Conservation (phyloP, 2,329 filamentous ascomycete genomes). For the Samsoniella hepiali region DNA sequence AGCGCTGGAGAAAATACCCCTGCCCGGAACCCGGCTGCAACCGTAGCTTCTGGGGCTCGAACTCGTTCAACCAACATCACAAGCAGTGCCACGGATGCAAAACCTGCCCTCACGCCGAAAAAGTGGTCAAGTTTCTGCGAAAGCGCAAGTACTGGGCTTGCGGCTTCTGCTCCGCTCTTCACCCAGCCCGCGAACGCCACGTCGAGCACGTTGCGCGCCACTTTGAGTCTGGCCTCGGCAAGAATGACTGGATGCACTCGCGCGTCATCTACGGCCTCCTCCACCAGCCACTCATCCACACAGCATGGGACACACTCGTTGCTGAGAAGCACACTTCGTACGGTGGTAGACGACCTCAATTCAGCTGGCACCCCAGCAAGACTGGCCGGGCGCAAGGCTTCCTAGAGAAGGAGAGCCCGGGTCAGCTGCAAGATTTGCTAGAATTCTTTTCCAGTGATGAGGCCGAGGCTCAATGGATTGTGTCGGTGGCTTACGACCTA, state of each 20-base stretch:
- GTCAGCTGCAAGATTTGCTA: constrained; percentile 61
- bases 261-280: constrained; percentile 65
- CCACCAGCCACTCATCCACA: constrained; percentile 61
- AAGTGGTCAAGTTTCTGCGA: constrained; percentile 59
- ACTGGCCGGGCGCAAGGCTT: constrained; percentile 56
- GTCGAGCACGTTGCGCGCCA: constrained; percentile 67
- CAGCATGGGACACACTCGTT: constrained; percentile 59
- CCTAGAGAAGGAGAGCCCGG: constrained; percentile 59
- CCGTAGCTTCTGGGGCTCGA: constrained; percentile 65
- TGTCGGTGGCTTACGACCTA: constrained; percentile 56
- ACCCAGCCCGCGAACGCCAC: constrained; percentile 62
- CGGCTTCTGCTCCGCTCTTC: constrained; percentile 62
- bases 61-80: constrained; percentile 66
- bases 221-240: constrained; percentile 61
- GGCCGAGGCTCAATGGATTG: constrained; percentile 55
- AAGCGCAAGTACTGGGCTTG: constrained; percentile 67
- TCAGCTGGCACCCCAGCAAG: constrained; percentile 58
- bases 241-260: constrained; percentile 66
- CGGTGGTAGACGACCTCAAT: constrained; percentile 52
- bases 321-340: constrained; percentile 54
- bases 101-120: constrained; percentile 62
- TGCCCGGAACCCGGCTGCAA: constrained; percentile 62
- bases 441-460: constrained; percentile 61
- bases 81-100: constrained; percentile 63
- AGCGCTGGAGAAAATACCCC: constrained; percentile 64